phyloP scores from a whole-genome alignment of 768 basidiomycete species.

The Suillus luteus region DNA sequence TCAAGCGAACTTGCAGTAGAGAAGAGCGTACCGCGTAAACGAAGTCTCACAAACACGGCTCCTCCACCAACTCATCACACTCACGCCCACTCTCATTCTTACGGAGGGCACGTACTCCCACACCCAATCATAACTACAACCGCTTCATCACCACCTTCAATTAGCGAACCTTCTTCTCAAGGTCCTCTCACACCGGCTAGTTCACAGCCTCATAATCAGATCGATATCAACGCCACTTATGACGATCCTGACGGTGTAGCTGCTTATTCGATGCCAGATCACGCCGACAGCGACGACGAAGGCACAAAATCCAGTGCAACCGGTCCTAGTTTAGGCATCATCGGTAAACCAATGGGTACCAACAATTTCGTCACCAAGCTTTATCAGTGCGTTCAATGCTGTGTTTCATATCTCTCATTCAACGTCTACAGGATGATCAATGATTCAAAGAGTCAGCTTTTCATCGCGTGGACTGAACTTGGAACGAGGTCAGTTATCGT shows the following conservation, averaged over 20 bases:
- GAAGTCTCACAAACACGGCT: conserved; percentile 56
- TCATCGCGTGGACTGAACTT: conserved; percentile 81
- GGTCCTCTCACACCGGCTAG: conserved; percentile 25
- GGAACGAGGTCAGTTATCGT: conserved; percentile 51
- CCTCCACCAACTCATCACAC: conserved; percentile 18
- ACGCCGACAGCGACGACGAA: conserved; percentile 12
- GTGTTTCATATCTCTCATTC: neutral
- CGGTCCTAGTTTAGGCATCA: conserved; percentile 49
- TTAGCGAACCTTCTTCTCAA: conserved; percentile 26
- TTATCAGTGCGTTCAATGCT: conserved; percentile 61
- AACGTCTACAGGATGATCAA: conserved; percentile 71
- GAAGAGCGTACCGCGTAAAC: conserved; percentile 64
- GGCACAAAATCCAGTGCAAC: conserved; percentile 22
- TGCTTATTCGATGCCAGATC: conserved; percentile 22
- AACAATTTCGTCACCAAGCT: conserved; percentile 91
- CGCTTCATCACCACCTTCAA: conserved; percentile 31
- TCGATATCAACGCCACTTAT: conserved; percentile 43
- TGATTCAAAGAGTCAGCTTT: conserved; percentile 76
- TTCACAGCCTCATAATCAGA: conserved; percentile 18
- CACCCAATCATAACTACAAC: conserved; percentile 37
- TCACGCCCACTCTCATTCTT: conserved; percentile 31
- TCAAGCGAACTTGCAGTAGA: conserved; percentile 47
- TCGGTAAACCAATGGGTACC: conserved; percentile 64
- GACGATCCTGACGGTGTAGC: conserved; percentile 61
- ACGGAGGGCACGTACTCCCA: conserved; percentile 20